Evolutionary conservation across 2,329 filamentous ascomycete species (phyloP), one percentile per base, ranked within the genome.

Genomic region (Lachnellula occidentalis): DNA sequence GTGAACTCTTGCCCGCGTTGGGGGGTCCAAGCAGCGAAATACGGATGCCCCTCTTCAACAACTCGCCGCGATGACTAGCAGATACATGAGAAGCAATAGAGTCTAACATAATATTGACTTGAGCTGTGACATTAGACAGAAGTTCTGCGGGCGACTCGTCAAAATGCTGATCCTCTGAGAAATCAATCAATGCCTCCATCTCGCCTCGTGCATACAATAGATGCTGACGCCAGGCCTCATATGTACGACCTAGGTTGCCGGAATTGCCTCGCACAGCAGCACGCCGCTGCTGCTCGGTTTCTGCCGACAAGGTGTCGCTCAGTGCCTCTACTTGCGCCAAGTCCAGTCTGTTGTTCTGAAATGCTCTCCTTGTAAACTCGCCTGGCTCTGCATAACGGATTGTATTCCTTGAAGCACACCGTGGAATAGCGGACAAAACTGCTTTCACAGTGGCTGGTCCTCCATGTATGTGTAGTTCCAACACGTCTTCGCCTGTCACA

Each of bases 131-230:
- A 48, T 85, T 90, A 0, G 67, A 70, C 45, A 95, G 78, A 21
- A 97, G 76, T 53, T 88, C 80, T 0, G 78, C 73, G 0, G 90
- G 88, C 2, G 89, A 86, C 71, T 96, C 91, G 63, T 97, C 92
- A 66, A 99, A 95, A 73, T 97, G 89, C 72, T 99, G 92, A 66
- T 97, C 94, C 70, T 99, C 94, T 1, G 90, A 88, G 69, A 99
- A 99, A 71, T 99, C 94, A 58, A 99, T 97, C 62, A 99, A 74
- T 0, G 94, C 94, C 72, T 99, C 94, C 39, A 99, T 78, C 72
- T 97, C 92, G 9, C 90, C 94, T 2, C 94, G 83, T 9, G 92
- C 92, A 58, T 87, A 79, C 6, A 97, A 76, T 17, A 99, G 73
- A 60, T 84, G 78, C 59, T 81, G 75, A 24, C 92, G 83, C 94